phyloP scores from a whole-genome alignment of 129 eudicot genomes.

The Saussurea involucrata region DNA sequence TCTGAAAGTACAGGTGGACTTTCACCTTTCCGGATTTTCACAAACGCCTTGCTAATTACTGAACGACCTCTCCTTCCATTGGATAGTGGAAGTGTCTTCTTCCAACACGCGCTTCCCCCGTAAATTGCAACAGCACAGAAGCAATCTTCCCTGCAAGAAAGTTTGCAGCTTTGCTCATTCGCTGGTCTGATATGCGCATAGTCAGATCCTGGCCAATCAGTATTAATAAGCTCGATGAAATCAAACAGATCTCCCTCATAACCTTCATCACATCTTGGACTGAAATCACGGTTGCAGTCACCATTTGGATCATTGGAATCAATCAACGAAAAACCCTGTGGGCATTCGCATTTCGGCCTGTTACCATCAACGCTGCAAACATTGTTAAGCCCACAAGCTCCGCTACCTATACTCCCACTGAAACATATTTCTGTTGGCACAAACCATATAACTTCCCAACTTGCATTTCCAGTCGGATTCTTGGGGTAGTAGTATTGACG shows the following conservation, averaged over 20 bases:
- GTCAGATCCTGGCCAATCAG: slow-evolving; percentile 28
- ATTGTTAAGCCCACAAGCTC: too few relatives aligned
- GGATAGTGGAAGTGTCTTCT: slow-evolving; percentile 36
- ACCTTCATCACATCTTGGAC: slow-evolving; percentile 26
- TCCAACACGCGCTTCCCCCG: slow-evolving; percentile 12
- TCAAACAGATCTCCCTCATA: not conserved
- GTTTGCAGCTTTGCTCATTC: slow-evolving; percentile 23
- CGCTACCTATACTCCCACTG: not conserved
- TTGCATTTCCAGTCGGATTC: too few relatives aligned
- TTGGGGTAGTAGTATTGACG: too few relatives aligned
- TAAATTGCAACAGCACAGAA: slow-evolving; percentile 50
- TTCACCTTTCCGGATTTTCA: slow-evolving; percentile 23
- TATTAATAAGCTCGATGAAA: slow-evolving; percentile 14
- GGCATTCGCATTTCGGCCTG: too few relatives aligned
- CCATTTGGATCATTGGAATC: too few relatives aligned
- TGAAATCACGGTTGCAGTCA: slow-evolving; percentile 38
- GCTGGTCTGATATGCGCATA: not conserved
- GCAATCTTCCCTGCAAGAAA: slow-evolving; percentile 50
- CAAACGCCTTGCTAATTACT: slow-evolving; percentile 1
- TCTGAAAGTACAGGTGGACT: not conserved
- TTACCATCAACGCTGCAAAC: too few relatives aligned
- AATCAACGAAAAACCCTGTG: too few relatives aligned
- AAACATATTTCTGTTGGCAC: slow-evolving; percentile 45
- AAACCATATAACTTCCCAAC: slow-evolving; percentile 15
- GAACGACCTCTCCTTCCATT: slow-evolving; percentile 1